Evolutionary conservation across 2,329 filamentous ascomycete genomes (phyloP).

Genomic region (Hymenoscyphus salicellus): DNA sequence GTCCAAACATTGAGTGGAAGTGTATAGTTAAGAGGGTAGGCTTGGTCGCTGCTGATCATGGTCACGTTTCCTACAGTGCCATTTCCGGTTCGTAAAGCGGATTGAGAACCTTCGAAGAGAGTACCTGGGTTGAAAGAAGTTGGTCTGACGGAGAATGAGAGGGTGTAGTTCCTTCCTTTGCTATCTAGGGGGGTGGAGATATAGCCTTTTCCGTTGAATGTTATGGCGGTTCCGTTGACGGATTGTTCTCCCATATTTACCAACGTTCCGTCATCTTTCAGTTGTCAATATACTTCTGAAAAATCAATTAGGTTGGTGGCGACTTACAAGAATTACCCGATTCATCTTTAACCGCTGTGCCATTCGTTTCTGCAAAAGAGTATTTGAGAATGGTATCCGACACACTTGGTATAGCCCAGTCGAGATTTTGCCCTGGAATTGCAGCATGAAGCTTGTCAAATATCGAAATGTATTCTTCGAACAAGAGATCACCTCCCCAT

Average conservation of each 20-base stretch:
- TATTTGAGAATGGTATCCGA: constrained; percentile 39
- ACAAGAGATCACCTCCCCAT: constrained; percentile 49
- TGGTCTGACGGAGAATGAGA: constrained; percentile 45
- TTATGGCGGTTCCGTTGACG: not conserved
- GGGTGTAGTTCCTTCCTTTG: constrained; percentile 56
- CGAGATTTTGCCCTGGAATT: constrained; percentile 50
- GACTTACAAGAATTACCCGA: constrained; percentile 37
- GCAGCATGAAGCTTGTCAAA: constrained; percentile 41
- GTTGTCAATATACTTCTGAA: too few relatives aligned
- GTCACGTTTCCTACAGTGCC: constrained; percentile 38
- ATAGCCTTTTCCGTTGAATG: constrained; percentile 28
- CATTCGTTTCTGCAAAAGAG: constrained; percentile 14
- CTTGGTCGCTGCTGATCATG: constrained; percentile 39
- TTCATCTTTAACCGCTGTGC: constrained; percentile 36
- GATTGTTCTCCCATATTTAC: not conserved
- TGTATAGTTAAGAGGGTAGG: constrained; percentile 42
- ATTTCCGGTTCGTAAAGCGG: constrained; percentile 39
- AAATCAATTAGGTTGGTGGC: not conserved
- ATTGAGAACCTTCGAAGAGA: constrained; percentile 45
- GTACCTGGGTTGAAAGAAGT: constrained; percentile 37
- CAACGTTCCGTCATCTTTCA: not conserved
- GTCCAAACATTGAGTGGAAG: constrained; percentile 40
- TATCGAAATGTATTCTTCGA: constrained; percentile 39
- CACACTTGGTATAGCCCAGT: constrained; percentile 41
- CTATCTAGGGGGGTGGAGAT: constrained; percentile 47